A percentile compares a stretch with the other conserved stretches of the same genome.
Evolutionary conservation across 1,139 yeast genomes (phyloP).

Genomic region (Lipomyces yarrowii): DNA sequence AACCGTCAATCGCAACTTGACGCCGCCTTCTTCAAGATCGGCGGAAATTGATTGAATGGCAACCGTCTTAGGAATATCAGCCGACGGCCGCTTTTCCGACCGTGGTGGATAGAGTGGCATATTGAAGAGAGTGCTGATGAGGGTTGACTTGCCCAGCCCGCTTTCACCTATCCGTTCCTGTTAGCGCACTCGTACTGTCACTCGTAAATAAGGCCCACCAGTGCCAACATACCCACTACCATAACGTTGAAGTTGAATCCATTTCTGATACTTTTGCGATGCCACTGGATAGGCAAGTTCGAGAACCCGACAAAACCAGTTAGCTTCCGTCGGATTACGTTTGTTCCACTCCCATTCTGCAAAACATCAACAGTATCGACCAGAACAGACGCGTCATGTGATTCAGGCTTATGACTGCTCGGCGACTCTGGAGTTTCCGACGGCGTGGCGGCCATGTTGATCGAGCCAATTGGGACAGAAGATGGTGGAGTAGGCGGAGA

Average conservation of each 20-base stretch:
- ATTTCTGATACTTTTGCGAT: conserved; percentile 86
- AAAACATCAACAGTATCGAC: neutral
- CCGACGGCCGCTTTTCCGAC: conserved; percentile 33
- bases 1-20: conserved; percentile 78
- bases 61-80: conserved; percentile 51
- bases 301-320: conserved; percentile 94
- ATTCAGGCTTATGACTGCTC: neutral
- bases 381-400: neutral
- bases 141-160: conserved; percentile 92
- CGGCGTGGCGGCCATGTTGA: neutral
- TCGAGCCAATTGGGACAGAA: neutral
- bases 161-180: conserved; percentile 52
- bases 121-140: conserved; percentile 89
- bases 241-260: conserved; percentile 91
- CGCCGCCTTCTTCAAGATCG: conserved; percentile 91
- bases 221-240: conserved; percentile 62
- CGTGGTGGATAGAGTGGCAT: conserved; percentile 41
- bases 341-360: conserved; percentile 14
- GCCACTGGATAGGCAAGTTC: conserved; percentile 98
- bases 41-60: conserved; percentile 68
- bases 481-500: neutral
- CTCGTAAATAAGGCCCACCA: neutral
- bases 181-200: no score
- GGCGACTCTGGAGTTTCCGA: neutral
- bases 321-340: conserved; percentile 27